Evolutionary conservation across 1,139 yeast genomes (phyloP).

Genomic region (Blastobotrys serpentis): DNA sequence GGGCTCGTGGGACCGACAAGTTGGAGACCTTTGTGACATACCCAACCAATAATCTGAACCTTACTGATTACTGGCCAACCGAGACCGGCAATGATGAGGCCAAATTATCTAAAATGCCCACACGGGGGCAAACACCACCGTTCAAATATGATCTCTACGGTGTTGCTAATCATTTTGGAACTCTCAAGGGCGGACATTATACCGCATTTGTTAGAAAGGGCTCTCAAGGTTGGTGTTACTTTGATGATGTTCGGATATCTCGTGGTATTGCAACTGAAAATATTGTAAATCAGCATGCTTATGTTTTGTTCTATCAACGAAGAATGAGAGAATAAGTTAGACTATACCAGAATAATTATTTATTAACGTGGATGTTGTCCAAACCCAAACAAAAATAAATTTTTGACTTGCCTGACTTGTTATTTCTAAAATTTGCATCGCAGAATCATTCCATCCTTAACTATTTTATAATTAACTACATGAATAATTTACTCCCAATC

Average conservation of each 20-base stretch:
- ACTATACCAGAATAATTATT: not conserved
- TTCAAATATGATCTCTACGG: slow-evolving; percentile 76
- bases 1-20: slow-evolving; percentile 46
- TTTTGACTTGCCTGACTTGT: too few relatives aligned
- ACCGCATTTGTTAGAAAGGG: slow-evolving; percentile 78
- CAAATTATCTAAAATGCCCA: slow-evolving; percentile 54
- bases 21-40: slow-evolving; percentile 61
- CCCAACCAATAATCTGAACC: slow-evolving; percentile 58
- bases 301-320: slow-evolving; percentile 61
- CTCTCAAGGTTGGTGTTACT: slow-evolving; percentile 65
- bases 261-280: slow-evolving; percentile 43
- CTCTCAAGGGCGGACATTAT: slow-evolving; percentile 85
- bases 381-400: slow-evolving; percentile 1
- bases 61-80: slow-evolving; percentile 79
- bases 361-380: too few relatives aligned
- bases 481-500: slow-evolving; percentile 55
- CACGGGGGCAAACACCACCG: slow-evolving; percentile 76
- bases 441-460: too few relatives aligned
- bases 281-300: slow-evolving; percentile 64
- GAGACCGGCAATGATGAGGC: slow-evolving; percentile 34
- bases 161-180: slow-evolving; percentile 87
- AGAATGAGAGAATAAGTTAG: slow-evolving; percentile 2
- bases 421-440: too few relatives aligned
- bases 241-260: slow-evolving; percentile 67
- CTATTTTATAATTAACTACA: too few relatives aligned